These are phyloP conservation scores for Macrolepiota dolichaula DNA, from an alignment of 768 basidiomycete species.

Conservation along the genomic window DNA sequence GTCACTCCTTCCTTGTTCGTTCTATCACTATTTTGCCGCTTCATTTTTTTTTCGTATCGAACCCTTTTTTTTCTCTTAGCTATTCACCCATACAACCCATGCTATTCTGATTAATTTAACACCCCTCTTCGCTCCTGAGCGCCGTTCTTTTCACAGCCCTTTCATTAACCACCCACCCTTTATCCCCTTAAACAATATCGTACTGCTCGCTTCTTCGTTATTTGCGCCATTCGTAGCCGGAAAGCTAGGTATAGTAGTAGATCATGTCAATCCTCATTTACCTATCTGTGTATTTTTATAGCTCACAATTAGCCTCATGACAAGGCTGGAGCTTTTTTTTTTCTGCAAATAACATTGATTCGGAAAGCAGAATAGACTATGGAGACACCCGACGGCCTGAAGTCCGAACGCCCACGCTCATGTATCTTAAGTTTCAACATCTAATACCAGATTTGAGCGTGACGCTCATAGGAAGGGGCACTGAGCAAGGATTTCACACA, in stretches of 20 bases:
- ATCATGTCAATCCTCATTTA: conserved; percentile 30
- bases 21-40: conserved; percentile 14
- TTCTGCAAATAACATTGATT: conserved; percentile 9
- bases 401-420: background rate
- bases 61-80: background rate
- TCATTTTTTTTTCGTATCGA: conserved; percentile 6
- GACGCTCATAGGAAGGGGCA: background rate
- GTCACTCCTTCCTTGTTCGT: conserved; percentile 21
- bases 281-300: conserved; percentile 45
- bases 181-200: conserved; percentile 23
- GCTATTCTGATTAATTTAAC: conserved; percentile 5
- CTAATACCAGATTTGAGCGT: background rate
- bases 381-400: background rate
- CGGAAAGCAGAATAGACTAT: conserved; percentile 9
- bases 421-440: background rate
- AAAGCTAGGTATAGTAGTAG: conserved; percentile 47
- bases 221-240: conserved; percentile 43
- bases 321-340: conserved; percentile 17
- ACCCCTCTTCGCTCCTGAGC: conserved; percentile 1
- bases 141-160: background rate
- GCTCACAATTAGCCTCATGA: conserved; percentile 18
- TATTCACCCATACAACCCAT: background rate
- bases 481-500: background rate
- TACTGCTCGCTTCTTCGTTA: conserved; percentile 36
- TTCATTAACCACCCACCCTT: background rate